Conservation (phyloP, 2,329 filamentous ascomycete genomes). For the Aspergillus hiratsukae region DNA sequence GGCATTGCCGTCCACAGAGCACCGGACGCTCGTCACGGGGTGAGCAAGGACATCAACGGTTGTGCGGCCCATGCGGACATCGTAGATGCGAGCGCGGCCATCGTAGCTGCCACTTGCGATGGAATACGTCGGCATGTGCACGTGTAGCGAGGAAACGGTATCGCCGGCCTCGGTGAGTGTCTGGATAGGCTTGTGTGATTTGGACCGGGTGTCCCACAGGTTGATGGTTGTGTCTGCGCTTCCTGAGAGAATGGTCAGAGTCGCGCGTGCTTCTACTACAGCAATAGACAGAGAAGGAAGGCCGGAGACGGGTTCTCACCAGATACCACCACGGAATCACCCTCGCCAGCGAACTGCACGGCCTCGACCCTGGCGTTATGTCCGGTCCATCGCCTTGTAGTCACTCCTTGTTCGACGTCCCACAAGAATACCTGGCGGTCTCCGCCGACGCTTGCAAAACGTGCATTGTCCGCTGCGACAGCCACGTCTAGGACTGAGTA, state of each 20-base stretch:
- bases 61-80: constrained; percentile 69
- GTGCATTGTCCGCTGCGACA: constrained; percentile 70
- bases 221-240: constrained; percentile 42
- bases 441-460: constrained; percentile 81
- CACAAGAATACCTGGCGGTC: constrained; percentile 90
- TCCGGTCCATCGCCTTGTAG: constrained; percentile 68
- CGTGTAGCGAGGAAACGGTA: constrained; percentile 38
- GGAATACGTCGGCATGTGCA: constrained; percentile 37
- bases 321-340: constrained; percentile 66
- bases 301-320: constrained; percentile 26
- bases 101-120: constrained; percentile 79
- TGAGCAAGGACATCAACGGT: constrained; percentile 64
- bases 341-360: constrained; percentile 72
- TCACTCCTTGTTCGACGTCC: constrained; percentile 81
- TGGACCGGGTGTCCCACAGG: constrained; percentile 40
- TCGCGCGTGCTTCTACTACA: not conserved
- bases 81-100: constrained; percentile 75
- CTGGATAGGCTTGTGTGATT: constrained; percentile 40
- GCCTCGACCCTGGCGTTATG: constrained; percentile 72
- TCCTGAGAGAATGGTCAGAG: constrained; percentile 24
- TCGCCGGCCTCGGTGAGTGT: constrained; percentile 39
- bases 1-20: constrained; percentile 69
- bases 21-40: constrained; percentile 68
- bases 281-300: not conserved
- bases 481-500: constrained; percentile 84